phyloP scores from a whole-genome alignment of 2,329 filamentous ascomycete species.

The Dendryphion nanum region DNA sequence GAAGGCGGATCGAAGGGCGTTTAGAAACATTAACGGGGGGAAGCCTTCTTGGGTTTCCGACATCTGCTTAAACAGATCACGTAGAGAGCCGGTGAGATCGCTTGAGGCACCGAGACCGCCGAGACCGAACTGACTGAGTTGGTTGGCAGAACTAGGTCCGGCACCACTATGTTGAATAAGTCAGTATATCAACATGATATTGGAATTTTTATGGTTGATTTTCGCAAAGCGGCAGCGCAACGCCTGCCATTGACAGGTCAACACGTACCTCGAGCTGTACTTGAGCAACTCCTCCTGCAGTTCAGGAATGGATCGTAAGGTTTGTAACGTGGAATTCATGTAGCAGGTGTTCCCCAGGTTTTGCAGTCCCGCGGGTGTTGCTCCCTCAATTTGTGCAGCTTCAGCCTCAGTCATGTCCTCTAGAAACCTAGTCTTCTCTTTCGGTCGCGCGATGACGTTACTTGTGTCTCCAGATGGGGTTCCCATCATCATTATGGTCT shows the following conservation, averaged over 20 bases:
- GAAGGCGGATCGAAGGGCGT: slow-evolving; percentile 72
- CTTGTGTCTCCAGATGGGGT: slow-evolving; percentile 69
- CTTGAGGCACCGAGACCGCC: slow-evolving; percentile 58
- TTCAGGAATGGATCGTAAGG: slow-evolving; percentile 83
- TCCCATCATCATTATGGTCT: slow-evolving; percentile 95
- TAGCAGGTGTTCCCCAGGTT: slow-evolving; percentile 99
- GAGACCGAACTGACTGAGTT: slow-evolving; percentile 53
- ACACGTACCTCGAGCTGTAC: slow-evolving; percentile 51
- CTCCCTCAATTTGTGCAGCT: slow-evolving; percentile 75
- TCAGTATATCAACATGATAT: too few species aligned
- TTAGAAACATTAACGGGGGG: slow-evolving; percentile 77
- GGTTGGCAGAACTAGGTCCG: slow-evolving; percentile 31
- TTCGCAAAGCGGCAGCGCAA: background rate
- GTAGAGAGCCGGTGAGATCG: slow-evolving; percentile 74
- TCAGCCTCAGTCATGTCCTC: slow-evolving; percentile 99
- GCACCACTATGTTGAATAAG: slow-evolving; percentile 24
- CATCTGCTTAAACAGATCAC: slow-evolving; percentile 87
- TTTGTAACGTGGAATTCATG: slow-evolving; percentile 95
- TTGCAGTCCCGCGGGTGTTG: slow-evolving; percentile 81
- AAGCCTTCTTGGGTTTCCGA: slow-evolving; percentile 84
- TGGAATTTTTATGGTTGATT: too few species aligned
- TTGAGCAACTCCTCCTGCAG: slow-evolving; percentile 74
- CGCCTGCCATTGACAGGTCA: background rate
- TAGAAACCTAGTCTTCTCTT: slow-evolving; percentile 79
- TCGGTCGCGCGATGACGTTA: slow-evolving; percentile 66